These are phyloP conservation scores for Eremothecium cymbalariae DNA, from an alignment of 1,139 yeast genomes.

Conservation along the genomic window DNA sequence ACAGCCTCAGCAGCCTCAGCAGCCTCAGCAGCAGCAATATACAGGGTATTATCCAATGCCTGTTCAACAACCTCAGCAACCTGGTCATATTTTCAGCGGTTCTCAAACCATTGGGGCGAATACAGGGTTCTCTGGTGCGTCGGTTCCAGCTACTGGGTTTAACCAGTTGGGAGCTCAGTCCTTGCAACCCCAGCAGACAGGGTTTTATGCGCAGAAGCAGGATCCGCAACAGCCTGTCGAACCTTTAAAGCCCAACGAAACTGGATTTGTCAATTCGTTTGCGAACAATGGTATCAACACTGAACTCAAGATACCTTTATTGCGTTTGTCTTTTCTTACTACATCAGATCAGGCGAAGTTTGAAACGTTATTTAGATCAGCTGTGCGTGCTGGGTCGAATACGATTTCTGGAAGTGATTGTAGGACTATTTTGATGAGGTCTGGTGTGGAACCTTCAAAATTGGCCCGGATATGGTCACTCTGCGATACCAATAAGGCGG, in stretches of 20 bases:
- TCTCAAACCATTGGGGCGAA: slow-evolving; percentile 14
- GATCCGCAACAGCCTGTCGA: slow-evolving; percentile 29
- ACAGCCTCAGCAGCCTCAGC: slow-evolving; percentile 6
- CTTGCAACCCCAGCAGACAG: slow-evolving; percentile 35
- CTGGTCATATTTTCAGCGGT: slow-evolving; percentile 11
- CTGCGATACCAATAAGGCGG: slow-evolving; percentile 81
- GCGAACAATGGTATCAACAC: slow-evolving; percentile 35
- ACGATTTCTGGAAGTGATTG: slow-evolving; percentile 74
- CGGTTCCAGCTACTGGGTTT: slow-evolving; percentile 16
- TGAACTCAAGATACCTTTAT: slow-evolving; percentile 48
- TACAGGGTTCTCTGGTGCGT: slow-evolving; percentile 14
- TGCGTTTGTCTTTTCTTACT: slow-evolving; percentile 75
- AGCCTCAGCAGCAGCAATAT: slow-evolving; percentile 9
- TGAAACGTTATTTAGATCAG: slow-evolving; percentile 70
- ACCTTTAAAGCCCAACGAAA: slow-evolving; percentile 32
- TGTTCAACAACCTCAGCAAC: slow-evolving; percentile 10
- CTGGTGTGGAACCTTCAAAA: slow-evolving; percentile 66
- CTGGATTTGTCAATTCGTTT: slow-evolving; percentile 33
- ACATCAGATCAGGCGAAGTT: slow-evolving; percentile 80
- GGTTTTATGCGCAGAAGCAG: slow-evolving; percentile 30
- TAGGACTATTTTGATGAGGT: slow-evolving; percentile 68
- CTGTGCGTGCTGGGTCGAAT: slow-evolving; percentile 69
- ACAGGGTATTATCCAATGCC: slow-evolving; percentile 11
- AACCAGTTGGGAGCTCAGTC: slow-evolving; percentile 5
- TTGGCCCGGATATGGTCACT: slow-evolving; percentile 87